These are phyloP conservation scores for Diatrype stigma DNA, from an alignment of 2,329 filamentous ascomycete genomes.

Conservation along the genomic window DNA sequence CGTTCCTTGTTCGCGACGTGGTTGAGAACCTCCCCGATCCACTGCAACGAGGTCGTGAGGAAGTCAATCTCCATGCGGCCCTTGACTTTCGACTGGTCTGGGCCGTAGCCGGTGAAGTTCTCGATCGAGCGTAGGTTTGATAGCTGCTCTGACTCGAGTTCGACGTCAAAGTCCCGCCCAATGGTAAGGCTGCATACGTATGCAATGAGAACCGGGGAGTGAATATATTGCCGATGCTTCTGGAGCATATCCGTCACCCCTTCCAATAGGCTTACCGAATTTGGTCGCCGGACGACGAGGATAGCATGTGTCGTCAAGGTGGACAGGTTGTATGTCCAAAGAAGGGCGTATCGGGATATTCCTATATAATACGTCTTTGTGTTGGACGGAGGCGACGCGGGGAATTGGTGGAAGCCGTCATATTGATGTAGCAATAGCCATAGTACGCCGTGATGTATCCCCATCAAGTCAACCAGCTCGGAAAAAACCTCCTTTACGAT, in stretches of 20 bases:
- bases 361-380: constrained; percentile 19
- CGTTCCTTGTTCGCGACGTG: constrained; percentile 19
- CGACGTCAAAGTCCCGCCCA: constrained; percentile 18
- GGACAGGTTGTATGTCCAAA: constrained; percentile 21
- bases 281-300: constrained; percentile 15
- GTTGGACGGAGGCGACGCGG: constrained; percentile 1
- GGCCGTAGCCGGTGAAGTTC: constrained; percentile 13
- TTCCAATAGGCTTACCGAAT: constrained; percentile 7
- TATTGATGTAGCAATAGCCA: constrained; percentile 23
- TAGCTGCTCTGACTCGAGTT: constrained; percentile 9
- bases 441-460: constrained; percentile 16
- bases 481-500: constrained; percentile 19
- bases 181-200: constrained; percentile 17
- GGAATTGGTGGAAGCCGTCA: constrained; percentile 19
- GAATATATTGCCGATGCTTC: constrained; percentile 13
- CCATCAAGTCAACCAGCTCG: constrained; percentile 17
- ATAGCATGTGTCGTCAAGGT: constrained; percentile 14
- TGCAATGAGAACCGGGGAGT: constrained; percentile 17
- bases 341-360: constrained; percentile 17
- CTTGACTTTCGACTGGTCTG: constrained; percentile 12
- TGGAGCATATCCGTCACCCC: constrained; percentile 17
- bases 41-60: constrained; percentile 14
- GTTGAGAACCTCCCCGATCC: constrained; percentile 17
- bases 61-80: constrained; percentile 11
- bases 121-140: constrained; percentile 9